Conservation (phyloP, 192 early-diverging fungal genomes). For the Diversispora eburnea region DNA sequence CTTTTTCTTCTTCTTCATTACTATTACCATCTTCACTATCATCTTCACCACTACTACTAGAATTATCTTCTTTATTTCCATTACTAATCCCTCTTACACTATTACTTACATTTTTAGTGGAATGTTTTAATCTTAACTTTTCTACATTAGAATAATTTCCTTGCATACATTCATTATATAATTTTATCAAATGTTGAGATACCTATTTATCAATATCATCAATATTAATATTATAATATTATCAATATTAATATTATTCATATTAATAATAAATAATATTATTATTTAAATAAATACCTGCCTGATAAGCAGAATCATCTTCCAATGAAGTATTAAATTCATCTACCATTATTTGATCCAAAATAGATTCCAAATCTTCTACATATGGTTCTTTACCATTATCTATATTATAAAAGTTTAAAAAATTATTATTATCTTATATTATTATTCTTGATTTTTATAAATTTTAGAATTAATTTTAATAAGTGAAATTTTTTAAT, state of each 20-base stretch:
- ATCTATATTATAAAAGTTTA: slow-evolving; percentile 18
- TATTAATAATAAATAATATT: no score
- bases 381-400: slow-evolving; percentile 51
- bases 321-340: slow-evolving; percentile 54
- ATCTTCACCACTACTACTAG: background rate
- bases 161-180: slow-evolving; percentile 4
- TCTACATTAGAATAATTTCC: slow-evolving; percentile 9
- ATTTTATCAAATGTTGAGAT: slow-evolving; percentile 13
- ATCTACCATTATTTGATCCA: slow-evolving; percentile 54
- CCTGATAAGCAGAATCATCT: slow-evolving; percentile 54
- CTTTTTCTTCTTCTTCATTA: background rate
- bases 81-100: background rate
- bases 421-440: slow-evolving; percentile 9
- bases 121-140: background rate
- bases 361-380: slow-evolving; percentile 53
- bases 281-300: slow-evolving; percentile 21
- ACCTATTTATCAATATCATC: background rate
- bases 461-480: no score
- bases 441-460: no score
- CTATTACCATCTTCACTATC: background rate
- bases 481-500: no score
- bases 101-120: background rate
- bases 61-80: background rate
- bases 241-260: background rate
- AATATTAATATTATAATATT: background rate